Evolutionary conservation across 139 green algal species (phyloP).

Genomic region (Coelastrella sp.): DNA sequence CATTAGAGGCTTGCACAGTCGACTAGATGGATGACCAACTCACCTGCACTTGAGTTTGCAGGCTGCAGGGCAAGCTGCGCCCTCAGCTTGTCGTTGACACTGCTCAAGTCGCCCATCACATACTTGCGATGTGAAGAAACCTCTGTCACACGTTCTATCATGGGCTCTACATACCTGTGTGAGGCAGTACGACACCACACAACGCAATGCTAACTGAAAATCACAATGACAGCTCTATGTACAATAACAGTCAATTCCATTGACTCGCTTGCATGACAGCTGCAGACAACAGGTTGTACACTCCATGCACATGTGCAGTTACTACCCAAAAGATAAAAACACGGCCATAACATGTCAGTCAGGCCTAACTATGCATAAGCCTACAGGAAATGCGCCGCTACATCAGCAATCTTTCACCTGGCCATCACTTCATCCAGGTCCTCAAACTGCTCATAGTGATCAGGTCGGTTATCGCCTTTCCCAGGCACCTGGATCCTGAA

Average conservation of each 20-base stretch:
- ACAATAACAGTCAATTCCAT: too few species aligned
- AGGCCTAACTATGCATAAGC: too few species aligned
- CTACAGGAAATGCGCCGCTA: too few species aligned
- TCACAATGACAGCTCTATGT: too few species aligned
- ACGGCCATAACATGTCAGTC: too few species aligned
- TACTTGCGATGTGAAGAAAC: conserved; percentile 72
- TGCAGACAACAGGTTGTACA: too few species aligned
- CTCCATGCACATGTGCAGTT: too few species aligned
- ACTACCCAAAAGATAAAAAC: too few species aligned
- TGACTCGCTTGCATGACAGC: too few species aligned
- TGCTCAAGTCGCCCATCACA: conserved; percentile 20
- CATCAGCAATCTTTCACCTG: too few species aligned
- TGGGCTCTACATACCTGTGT: conserved; percentile 68
- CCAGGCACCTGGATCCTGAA: conserved; percentile 62
- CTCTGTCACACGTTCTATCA: conserved; percentile 49
- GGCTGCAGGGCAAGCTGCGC: conserved; percentile 35
- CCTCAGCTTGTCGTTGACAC: conserved; percentile 43
- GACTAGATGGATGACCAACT: background rate
- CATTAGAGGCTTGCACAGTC: too few species aligned
- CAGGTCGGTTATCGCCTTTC: background rate
- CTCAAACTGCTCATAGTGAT: conserved; percentile 69
- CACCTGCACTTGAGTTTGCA: background rate
- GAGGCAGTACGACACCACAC: background rate
- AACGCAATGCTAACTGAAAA: too few species aligned
- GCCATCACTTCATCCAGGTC: conserved; percentile 85